Evolutionary conservation across 2,329 filamentous ascomycete genomes (phyloP), one percentile per base, ranked within the genome.

Genomic region (Diplocarpon mali): DNA sequence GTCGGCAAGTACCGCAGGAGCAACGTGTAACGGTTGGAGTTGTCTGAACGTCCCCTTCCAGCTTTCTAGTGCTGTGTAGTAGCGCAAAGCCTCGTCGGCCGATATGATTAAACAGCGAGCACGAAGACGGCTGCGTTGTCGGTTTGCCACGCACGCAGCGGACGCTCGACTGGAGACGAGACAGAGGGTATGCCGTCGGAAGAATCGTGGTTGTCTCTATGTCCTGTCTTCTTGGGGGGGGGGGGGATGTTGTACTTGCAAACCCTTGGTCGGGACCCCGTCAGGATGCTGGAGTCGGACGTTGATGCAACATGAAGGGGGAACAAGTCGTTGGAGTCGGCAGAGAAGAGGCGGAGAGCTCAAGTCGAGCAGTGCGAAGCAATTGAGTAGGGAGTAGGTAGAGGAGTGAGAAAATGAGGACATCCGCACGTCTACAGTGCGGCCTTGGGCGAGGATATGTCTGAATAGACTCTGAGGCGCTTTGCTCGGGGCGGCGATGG

Each of bases 231-330:
- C 29, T 34, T 15, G 24, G 45, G 44, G 30, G 35, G 38, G 30
- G 30, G 29, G 29, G 13, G 29, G 29, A n/a, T n/a, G 3, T 24
- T 24, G n/a, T 41, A 39, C 31, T 45, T 20, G 37, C 29, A 44
- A 46, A 46, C 47, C 47, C 54, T 51, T 47, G 36, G 47, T 50
- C 41, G 47, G 44, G 48, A 49, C 50, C n/a, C 30, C 11, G 54
- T 56, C 52, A 54, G 43, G 51, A 53, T 49, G 49, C 44, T 46
- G 44, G 34, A 47, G 7, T 24, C 35, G 42, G 46, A 45, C 34
- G 42, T 34, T 47, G 48, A 40, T 51, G 52, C 47, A 47, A 50
- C 48, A 52, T 54, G 51, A 51, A 46, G 31, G 37, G 38, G 37
- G 45, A 44, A 53, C 44, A 43, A 44, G 34, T 42, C 47, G 41